Conservation (phyloP, 2,329 filamentous ascomycete species). For the Apiospora malaysiana region DNA sequence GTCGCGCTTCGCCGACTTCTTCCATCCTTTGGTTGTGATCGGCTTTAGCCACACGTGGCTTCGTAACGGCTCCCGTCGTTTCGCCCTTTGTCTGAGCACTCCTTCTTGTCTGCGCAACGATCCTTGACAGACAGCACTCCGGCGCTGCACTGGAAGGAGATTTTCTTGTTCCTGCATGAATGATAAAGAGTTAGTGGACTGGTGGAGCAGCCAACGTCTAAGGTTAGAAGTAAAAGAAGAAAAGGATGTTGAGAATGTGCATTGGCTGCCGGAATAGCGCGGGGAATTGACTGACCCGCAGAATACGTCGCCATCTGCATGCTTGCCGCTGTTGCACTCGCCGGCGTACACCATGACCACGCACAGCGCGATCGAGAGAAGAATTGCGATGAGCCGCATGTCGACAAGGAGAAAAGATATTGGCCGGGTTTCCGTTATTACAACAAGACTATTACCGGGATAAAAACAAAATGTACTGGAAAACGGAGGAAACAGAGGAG, state of each 20-base stretch:
- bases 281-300: background rate
- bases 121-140: background rate
- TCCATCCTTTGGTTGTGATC: background rate
- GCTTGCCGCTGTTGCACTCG: background rate
- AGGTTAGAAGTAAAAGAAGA: no score
- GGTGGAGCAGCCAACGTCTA: background rate
- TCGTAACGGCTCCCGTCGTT: background rate
- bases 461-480: background rate
- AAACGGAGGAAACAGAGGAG: background rate
- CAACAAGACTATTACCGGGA: background rate
- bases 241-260: background rate
- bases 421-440: background rate
- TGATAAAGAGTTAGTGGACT: background rate
- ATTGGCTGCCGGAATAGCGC: background rate
- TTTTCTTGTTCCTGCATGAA: background rate
- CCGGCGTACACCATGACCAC: background rate
- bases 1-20: background rate
- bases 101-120: background rate
- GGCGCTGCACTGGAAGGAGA: background rate
- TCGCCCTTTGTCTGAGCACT: background rate
- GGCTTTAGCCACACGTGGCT: background rate
- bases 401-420: background rate
- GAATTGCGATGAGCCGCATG: background rate
- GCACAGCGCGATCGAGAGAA: slow-evolving; percentile 4
- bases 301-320: background rate